Percentiles rank a stretch among this genome's conserved stretches.
Evolutionary conservation across 2,329 filamentous ascomycete genomes (phyloP).

Genomic region (Fusarium musae): DNA sequence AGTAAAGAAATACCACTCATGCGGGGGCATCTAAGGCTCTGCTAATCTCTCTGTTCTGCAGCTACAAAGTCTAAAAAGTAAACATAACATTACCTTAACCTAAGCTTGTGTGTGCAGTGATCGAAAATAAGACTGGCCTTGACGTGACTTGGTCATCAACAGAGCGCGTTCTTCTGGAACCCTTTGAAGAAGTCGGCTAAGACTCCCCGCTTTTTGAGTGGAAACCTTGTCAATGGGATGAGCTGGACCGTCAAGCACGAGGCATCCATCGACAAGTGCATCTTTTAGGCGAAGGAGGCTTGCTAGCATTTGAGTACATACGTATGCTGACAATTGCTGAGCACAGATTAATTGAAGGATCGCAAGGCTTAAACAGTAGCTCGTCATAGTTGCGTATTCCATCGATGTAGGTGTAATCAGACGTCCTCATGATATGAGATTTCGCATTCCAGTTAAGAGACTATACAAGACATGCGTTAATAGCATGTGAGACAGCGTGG

Average conservation of each 20-base stretch:
- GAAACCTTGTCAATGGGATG: slow-evolving; percentile 18
- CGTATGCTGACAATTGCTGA: slow-evolving; percentile 12
- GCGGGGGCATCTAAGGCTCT: background rate
- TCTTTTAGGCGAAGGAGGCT: slow-evolving; percentile 16
- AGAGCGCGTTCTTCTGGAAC: slow-evolving; percentile 30
- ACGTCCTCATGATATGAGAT: background rate
- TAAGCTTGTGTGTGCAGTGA: background rate
- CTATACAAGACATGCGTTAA: slow-evolving; percentile 12
- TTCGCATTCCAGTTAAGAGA: slow-evolving; percentile 22
- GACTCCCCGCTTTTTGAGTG: slow-evolving; percentile 28
- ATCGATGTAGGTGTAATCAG: background rate
- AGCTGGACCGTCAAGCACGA: slow-evolving; percentile 12
- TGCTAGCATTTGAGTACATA: slow-evolving; percentile 6
- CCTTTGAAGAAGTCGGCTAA: slow-evolving; percentile 15
- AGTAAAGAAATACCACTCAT: slow-evolving; percentile 13
- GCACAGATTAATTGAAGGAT: slow-evolving; percentile 12
- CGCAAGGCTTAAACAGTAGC: slow-evolving; percentile 9
- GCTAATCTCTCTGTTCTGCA: slow-evolving; percentile 13
- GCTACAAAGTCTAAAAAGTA: slow-evolving; percentile 10
- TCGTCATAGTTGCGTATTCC: slow-evolving; percentile 12
- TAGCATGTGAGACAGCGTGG: slow-evolving; percentile 14
- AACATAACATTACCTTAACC: slow-evolving; percentile 1
- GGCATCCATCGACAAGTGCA: slow-evolving; percentile 22
- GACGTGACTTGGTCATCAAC: background rate
- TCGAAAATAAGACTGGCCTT: slow-evolving; percentile 11